A percentile compares a stretch with the other conserved stretches of the same genome.
Conservation (phyloP, 192 early-diverging fungal species). For the Coemansia sp. region DNA sequence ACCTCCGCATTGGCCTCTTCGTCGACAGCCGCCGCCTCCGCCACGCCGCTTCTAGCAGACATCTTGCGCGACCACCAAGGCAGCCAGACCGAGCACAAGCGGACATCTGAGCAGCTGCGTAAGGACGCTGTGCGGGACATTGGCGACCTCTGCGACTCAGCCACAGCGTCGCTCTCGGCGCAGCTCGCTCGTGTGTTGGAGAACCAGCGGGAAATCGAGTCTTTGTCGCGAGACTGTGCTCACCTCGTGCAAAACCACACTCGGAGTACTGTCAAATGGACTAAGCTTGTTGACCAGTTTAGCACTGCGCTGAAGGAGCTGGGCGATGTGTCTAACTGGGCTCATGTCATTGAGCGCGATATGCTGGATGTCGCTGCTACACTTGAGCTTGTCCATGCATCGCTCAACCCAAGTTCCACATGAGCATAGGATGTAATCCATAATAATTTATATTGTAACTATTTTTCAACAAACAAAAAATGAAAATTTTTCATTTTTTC, state of each 20-base stretch:
- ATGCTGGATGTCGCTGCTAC: constrained; percentile 73
- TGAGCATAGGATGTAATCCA: not conserved
- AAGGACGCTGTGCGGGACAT: constrained; percentile 40
- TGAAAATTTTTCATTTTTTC: not conserved
- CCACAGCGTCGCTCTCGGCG: constrained; percentile 35
- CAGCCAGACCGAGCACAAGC: constrained; percentile 30
- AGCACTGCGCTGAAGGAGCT: constrained; percentile 83
- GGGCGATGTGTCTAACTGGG: constrained; percentile 89
- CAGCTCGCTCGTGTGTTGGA: constrained; percentile 33
- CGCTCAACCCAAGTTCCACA: constrained; percentile 27
- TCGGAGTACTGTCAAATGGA: constrained; percentile 72
- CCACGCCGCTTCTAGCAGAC: constrained; percentile 24
- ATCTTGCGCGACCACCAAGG: constrained; percentile 51
- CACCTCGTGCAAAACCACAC: constrained; percentile 45
- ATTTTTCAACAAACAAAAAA: not conserved
- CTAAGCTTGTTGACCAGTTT: constrained; percentile 72
- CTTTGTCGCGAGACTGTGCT: constrained; percentile 42
- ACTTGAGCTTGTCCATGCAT: constrained; percentile 60
- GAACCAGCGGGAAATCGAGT: constrained; percentile 51
- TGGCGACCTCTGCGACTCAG: constrained; percentile 46
- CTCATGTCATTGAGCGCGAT: constrained; percentile 79
- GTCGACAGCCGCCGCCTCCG: not conserved
- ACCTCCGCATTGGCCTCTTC: constrained; percentile 1
- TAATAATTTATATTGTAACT: not conserved
- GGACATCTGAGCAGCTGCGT: constrained; percentile 44